These are phyloP conservation scores for Leucosporidium scottii DNA, from an alignment of 768 basidiomycete genomes.

Conservation along the genomic window DNA sequence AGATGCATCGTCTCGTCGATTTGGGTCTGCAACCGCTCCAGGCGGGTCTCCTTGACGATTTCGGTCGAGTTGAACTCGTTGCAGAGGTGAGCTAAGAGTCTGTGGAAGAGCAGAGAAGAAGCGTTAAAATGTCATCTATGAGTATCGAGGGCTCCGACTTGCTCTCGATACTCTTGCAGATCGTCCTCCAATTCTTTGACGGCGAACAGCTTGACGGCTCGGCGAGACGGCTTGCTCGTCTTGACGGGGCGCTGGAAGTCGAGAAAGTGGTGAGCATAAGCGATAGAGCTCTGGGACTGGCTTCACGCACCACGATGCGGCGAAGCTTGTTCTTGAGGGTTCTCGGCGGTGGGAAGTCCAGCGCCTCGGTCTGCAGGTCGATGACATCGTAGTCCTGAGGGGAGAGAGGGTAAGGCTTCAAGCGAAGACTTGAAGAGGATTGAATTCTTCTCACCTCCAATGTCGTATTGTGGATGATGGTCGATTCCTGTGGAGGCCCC, in stretches of 20 bases:
- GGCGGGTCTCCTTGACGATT: not conserved
- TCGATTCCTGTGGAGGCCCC: not conserved
- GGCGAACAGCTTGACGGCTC: slow-evolving; percentile 5
- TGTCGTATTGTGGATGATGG: not conserved
- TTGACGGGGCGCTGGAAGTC: not conserved
- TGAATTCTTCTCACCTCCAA: not conserved
- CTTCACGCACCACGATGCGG: not conserved
- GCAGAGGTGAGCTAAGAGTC: not conserved
- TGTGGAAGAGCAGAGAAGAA: not conserved
- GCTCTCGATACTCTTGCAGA: not conserved
- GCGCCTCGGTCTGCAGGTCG: not conserved
- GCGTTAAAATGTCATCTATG: no score
- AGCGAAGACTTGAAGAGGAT: not conserved
- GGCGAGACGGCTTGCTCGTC: not conserved
- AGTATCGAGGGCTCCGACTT: not conserved
- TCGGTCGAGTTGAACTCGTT: not conserved
- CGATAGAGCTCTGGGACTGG: not conserved
- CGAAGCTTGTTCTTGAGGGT: not conserved
- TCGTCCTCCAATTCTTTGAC: slow-evolving; percentile 8
- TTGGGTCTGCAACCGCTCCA: not conserved
- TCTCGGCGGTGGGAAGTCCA: not conserved
- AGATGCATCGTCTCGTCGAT: not conserved
- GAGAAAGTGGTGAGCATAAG: not conserved
- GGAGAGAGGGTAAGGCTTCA: not conserved
- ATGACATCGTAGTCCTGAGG: slow-evolving; percentile 3